A percentile compares a stretch with the other conserved stretches of the same genome.
These are phyloP conservation scores for Monosporascus sp. DNA, from an alignment of 2,329 filamentous ascomycete genomes.

Conservation along the genomic window DNA sequence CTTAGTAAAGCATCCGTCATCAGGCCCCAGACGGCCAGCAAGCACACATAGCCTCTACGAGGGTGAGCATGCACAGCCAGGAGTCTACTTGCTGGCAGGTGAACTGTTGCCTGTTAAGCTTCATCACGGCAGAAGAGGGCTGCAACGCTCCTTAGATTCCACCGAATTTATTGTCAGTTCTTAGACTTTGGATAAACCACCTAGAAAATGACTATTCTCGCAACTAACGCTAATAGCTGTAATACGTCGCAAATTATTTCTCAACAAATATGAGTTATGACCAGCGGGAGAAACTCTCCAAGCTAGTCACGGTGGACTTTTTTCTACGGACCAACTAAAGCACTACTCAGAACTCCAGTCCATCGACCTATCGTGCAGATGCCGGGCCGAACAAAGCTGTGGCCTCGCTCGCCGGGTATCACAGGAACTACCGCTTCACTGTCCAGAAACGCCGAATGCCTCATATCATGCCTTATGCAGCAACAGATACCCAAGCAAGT, in stretches of 20 bases:
- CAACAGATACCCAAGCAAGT: neutral
- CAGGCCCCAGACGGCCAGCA: neutral
- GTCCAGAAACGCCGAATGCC: slow-evolving; percentile 21
- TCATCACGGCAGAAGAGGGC: too few species aligned
- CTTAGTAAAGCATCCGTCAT: slow-evolving; percentile 16
- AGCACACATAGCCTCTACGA: too few species aligned
- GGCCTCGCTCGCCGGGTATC: slow-evolving; percentile 14
- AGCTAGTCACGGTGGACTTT: neutral
- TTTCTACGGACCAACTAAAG: slow-evolving; percentile 9
- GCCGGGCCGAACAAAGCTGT: neutral
- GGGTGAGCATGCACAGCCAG: too few species aligned
- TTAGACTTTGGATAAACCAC: too few species aligned
- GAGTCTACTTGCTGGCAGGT: too few species aligned
- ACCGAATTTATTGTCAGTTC: too few species aligned
- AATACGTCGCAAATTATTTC: neutral
- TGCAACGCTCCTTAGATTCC: too few species aligned
- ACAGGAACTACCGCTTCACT: slow-evolving; percentile 19
- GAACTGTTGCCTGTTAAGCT: too few species aligned
- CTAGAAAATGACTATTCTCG: too few species aligned
- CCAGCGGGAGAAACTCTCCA: slow-evolving; percentile 2
- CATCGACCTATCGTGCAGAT: slow-evolving; percentile 3
- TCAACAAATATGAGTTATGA: slow-evolving; percentile 3
- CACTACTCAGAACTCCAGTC: slow-evolving; percentile 2
- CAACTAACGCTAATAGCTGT: neutral
- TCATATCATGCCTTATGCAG: slow-evolving; percentile 1